Percentiles rank a stretch among this genome's conserved stretches.
Conservation (phyloP, 495 filamentous ascomycete genomes). For the Podospora pseudocomata region DNA sequence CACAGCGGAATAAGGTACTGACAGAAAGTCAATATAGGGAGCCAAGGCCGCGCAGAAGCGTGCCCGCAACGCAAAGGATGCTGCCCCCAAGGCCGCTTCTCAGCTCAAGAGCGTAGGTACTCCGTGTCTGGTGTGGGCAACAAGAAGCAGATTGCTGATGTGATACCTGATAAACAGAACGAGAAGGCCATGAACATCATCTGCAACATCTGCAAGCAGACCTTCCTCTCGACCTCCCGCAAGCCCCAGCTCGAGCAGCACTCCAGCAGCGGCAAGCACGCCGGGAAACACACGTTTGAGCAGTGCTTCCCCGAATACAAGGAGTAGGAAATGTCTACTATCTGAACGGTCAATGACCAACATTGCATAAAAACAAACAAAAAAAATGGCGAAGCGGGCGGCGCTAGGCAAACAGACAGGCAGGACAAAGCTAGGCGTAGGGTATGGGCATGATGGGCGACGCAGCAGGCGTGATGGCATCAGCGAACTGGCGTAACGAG, state of each 20-base stretch:
- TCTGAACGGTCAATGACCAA: not conserved
- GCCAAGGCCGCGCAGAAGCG: slow-evolving; percentile 58
- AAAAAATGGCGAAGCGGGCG: not conserved
- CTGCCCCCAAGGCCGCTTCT: slow-evolving; percentile 49
- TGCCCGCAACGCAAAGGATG: slow-evolving; percentile 51
- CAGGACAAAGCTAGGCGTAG: not conserved
- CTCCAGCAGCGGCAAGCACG: not conserved
- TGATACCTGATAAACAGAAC: slow-evolving; percentile 34
- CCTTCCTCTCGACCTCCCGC: slow-evolving; percentile 55
- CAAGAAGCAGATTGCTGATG: too few relatives aligned
- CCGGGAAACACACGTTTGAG: slow-evolving; percentile 41
- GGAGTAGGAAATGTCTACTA: not conserved
- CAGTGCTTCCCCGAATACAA: slow-evolving; percentile 53
- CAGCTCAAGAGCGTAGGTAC: slow-evolving; percentile 52
- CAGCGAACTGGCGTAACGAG: not conserved
- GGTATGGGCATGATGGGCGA: not conserved
- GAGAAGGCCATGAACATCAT: slow-evolving; percentile 53
- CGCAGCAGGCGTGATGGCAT: not conserved
- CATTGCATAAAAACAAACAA: not conserved
- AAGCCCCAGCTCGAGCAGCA: slow-evolving; percentile 30
- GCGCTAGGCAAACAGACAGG: not conserved
- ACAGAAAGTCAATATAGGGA: slow-evolving; percentile 36
- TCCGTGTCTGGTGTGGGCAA: not conserved
- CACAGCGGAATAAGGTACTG: not conserved
- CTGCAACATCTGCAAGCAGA: slow-evolving; percentile 54